These are phyloP conservation scores for Trametes coccinea DNA, from an alignment of 768 basidiomycete genomes.

Conservation along the genomic window DNA sequence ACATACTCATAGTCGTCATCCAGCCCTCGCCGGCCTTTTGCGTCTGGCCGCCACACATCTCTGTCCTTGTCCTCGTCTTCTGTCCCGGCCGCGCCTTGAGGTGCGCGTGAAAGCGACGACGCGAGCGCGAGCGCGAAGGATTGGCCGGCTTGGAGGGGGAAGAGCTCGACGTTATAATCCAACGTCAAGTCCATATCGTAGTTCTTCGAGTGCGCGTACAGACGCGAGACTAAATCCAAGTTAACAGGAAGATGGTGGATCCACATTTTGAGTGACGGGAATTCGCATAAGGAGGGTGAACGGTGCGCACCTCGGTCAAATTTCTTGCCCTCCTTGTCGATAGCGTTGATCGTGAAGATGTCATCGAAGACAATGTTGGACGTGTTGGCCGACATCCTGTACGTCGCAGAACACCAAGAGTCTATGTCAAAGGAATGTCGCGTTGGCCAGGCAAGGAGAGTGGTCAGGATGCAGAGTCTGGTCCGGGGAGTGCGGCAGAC, in stretches of 20 bases:
- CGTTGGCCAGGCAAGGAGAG: neutral
- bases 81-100: slow-evolving; percentile 49
- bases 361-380: slow-evolving; percentile 91
- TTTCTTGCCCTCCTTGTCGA: slow-evolving; percentile 93
- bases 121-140: slow-evolving; percentile 86
- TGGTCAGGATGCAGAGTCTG: neutral
- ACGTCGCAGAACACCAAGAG: neutral
- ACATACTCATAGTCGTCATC: slow-evolving; percentile 99
- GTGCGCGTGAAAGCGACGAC: slow-evolving; percentile 67
- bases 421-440: neutral
- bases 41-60: slow-evolving; percentile 83
- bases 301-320: slow-evolving; percentile 85
- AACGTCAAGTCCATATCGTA: slow-evolving; percentile 91
- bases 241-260: neutral
- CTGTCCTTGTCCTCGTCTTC: slow-evolving; percentile 74
- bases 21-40: slow-evolving; percentile 74
- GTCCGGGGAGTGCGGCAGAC: too few relatives aligned
- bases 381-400: slow-evolving; percentile 35
- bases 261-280: neutral
- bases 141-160: slow-evolving; percentile 67
- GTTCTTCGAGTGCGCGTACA: slow-evolving; percentile 87
- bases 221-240: slow-evolving; percentile 71
- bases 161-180: slow-evolving; percentile 93
- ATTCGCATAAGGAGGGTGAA: too few relatives aligned
- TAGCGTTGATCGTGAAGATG: slow-evolving; percentile 81